A percentile compares a stretch with the other conserved stretches of the same genome.
phyloP scores from a whole-genome alignment of 2,329 filamentous ascomycete species.

The Colletotrichum tropicicola region DNA sequence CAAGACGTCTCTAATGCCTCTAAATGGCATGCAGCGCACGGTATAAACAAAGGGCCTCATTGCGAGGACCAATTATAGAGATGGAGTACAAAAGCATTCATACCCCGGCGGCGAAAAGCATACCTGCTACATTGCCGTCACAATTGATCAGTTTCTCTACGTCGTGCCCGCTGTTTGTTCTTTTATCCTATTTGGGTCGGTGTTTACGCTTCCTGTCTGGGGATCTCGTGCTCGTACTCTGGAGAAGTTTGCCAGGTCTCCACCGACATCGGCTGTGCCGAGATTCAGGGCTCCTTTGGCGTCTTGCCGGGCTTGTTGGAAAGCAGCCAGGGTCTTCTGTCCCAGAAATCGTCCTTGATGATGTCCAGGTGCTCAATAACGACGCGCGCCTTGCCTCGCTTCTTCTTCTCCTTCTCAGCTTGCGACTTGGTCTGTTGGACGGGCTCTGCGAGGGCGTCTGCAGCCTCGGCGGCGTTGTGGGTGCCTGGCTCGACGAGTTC shows the following conservation, averaged over 20 bases:
- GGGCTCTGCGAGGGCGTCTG: slow-evolving; percentile 61
- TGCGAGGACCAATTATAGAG: neutral
- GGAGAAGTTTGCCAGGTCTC: too few species aligned
- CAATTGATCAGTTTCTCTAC: neutral
- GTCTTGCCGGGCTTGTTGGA: slow-evolving; percentile 78
- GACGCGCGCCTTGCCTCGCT: slow-evolving; percentile 80
- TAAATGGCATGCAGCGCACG: neutral
- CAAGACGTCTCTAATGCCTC: too few species aligned
- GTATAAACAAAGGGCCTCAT: neutral
- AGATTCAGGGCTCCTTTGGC: slow-evolving; percentile 63
- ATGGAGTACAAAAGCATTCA: neutral
- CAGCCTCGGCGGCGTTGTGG: slow-evolving; percentile 55
- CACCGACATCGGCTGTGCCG: neutral
- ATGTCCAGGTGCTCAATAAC: slow-evolving; percentile 90
- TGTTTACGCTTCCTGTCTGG: too few species aligned
- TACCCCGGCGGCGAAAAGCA: neutral
- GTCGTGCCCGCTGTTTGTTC: too few species aligned
- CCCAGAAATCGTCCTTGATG: slow-evolving; percentile 96
- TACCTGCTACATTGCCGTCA: neutral
- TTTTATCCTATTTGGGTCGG: too few species aligned
- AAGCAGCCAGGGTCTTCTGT: slow-evolving; percentile 83
- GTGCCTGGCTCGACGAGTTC: slow-evolving; percentile 71
- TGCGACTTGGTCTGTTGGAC: slow-evolving; percentile 78
- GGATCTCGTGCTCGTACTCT: too few species aligned
- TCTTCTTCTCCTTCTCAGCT: slow-evolving; percentile 83